Conservation (phyloP, 768 basidiomycete species). For the Vararia minispora region DNA sequence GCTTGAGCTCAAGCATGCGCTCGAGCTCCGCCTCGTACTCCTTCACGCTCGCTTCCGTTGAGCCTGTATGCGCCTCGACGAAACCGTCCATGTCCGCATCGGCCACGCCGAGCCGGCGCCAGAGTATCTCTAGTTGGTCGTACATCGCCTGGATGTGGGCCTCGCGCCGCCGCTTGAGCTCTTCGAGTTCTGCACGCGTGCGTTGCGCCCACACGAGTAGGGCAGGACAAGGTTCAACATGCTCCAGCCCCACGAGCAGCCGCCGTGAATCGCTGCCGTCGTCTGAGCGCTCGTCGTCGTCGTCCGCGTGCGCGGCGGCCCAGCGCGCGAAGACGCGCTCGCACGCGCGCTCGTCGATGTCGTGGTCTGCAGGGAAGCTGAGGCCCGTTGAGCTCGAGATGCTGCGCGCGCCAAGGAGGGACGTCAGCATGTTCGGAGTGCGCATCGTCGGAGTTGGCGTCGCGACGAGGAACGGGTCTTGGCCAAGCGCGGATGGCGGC, state of each 20-base stretch:
- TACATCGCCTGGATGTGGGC: constrained; percentile 87
- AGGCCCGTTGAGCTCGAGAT: too few relatives aligned
- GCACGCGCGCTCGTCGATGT: constrained; percentile 6
- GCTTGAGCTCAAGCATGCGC: constrained; percentile 80
- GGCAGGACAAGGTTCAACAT: constrained; percentile 66
- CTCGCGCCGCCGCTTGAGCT: constrained; percentile 66
- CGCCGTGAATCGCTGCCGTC: constrained; percentile 23
- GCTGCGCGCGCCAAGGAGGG: constrained; percentile 24
- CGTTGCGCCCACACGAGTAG: constrained; percentile 64
- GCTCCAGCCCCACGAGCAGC: constrained; percentile 42
- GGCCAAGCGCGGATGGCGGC: constrained; percentile 23
- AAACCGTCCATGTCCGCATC: constrained; percentile 86
- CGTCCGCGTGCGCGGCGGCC: constrained; percentile 10
- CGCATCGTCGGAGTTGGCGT: constrained; percentile 25
- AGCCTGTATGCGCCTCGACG: constrained; percentile 77
- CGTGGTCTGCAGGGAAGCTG: constrained; percentile 14
- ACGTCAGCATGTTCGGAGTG: constrained; percentile 17
- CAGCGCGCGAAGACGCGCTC: constrained; percentile 13
- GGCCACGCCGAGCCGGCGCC: constrained; percentile 74
- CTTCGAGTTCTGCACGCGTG: constrained; percentile 49
- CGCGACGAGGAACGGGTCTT: constrained; percentile 28
- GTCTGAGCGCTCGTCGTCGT: constrained; percentile 17
- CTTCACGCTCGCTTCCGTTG: constrained; percentile 60
- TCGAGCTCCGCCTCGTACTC: constrained; percentile 88
- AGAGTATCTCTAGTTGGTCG: constrained; percentile 84